Evolutionary conservation across 108 stramenopile genomes (phyloP).

Genomic region (Aurantiochytrium sp.): DNA sequence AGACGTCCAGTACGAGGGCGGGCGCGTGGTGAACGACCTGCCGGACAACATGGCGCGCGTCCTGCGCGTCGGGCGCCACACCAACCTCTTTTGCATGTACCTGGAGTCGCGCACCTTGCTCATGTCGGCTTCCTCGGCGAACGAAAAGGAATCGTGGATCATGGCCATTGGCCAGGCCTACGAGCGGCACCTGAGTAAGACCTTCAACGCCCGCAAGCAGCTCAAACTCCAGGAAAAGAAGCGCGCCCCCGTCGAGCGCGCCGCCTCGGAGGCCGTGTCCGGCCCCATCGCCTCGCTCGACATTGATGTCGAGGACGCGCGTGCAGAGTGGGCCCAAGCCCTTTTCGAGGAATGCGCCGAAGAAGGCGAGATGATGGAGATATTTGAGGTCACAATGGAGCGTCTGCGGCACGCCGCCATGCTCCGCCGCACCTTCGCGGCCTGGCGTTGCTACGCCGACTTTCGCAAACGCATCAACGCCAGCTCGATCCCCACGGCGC

Average conservation of each 20-base stretch:
- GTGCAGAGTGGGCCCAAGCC: neutral
- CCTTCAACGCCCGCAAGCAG: neutral
- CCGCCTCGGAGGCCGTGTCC: neutral
- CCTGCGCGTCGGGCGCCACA: neutral
- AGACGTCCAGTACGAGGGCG: neutral
- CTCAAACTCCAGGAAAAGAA: neutral
- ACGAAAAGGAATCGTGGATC: neutral
- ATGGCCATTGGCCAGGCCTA: neutral
- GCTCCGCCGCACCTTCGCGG: neutral
- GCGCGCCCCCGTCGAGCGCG: neutral
- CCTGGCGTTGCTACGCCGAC: neutral
- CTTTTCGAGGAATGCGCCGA: neutral
- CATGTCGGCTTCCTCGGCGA: neutral
- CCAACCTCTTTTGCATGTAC: neutral
- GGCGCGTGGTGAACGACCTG: neutral
- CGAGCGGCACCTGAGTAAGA: neutral
- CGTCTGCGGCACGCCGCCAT: neutral
- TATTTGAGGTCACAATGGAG: neutral
- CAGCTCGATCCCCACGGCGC: too few species aligned
- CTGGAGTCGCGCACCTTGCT: neutral
- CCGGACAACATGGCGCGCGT: neutral
- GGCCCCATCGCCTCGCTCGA: neutral
- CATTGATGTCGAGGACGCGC: neutral
- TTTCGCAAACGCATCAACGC: too few species aligned
- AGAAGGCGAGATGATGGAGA: neutral